Base-by-base conservation (phyloP, 2,329 filamentous ascomycete genomes). In the Talaromyces marneffei region DNA sequence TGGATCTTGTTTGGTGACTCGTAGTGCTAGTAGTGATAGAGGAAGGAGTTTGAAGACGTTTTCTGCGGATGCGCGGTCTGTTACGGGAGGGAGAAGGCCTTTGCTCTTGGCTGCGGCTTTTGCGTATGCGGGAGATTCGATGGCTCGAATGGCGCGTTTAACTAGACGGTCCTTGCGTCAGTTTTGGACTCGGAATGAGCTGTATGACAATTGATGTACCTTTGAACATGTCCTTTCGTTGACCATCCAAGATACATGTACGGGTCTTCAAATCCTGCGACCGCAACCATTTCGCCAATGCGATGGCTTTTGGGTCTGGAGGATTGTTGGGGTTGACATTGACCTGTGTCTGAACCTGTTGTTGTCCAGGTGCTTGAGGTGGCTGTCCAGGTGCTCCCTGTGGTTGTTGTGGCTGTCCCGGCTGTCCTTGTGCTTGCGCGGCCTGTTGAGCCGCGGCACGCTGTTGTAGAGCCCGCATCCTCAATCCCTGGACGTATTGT, bases 141-240 rank as follows among this genome's bases (percentile, higher is more conserved):
- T 83, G 29, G 90, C 92, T 69, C 94, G 90, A 64, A 99, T 88
- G 42, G 94, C 94, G 73, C 94, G 91, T 83, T 97, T 97, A 75
- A 99, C 94, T 96, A 53, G 18, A 18, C 2, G 10, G n/a, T 31
- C 29, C 46, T 56, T 12, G 52, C 44, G 20, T 62, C 23, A 57
- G 46, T 59, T 12, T 39, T 25, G 42, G 35, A 8, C 12, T 20
- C 9, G 27, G 9, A 20, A 10, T 3, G 39, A 14, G 23, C 20
- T 6, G 50, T 35, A 27, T 9, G 52, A 48, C 14, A 37, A 31
- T 35, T 16, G 18, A 52, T 55, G 57, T 80, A 93, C 91, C 92
- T 83, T 88, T 89, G 78, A 99, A 97, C 90, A 99, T 95, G 67
- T 99, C 93, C 79, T 96, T 97, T 70, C 94, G 86, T 82, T 97